Evolutionary conservation across 495 filamentous ascomycete genomes (phyloP), one percentile per base, ranked within the genome.

Genomic region (Sabuloglossum arenarium): DNA sequence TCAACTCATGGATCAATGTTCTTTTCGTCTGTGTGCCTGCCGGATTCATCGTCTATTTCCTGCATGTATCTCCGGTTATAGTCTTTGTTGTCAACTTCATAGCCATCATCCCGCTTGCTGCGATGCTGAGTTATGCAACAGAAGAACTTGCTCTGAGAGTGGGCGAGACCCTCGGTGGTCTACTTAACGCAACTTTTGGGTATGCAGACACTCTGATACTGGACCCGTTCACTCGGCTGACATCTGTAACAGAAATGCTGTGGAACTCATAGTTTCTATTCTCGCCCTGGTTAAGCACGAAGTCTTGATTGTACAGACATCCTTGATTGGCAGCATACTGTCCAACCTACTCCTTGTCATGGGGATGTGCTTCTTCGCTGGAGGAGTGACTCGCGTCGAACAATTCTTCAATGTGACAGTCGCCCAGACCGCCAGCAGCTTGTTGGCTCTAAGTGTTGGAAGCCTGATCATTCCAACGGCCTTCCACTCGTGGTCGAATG

Each of bases 401-500:
- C 89, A 96, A 61, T 80, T 79, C 65, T 96, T 96, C 76, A 96
- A 96, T 69, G 78, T 85, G 1, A 85, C 83, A 1, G 88, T 96
- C n/a, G 89, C 89, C 0, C 87, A 94, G 65, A 96, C 89, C 0
- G 88, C 89, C 0, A 79, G 88, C 28, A 85, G 80, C 68, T 67
- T 96, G 14, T 73, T 96, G 1, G 80, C 87, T 2, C 70, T 96
- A 21, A 82, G 85, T 16, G 84, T 93, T 12, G 82, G 76, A 55
- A 80, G 76, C 66, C 70, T 96, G 58, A 88, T 95, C 58, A 86
- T 96, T 30, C 89, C 89, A 0, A 94, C 89, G 12, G 86, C 86
- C 3, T 96, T 94, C 68, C 74, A 81, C 51, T 63, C 75, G 45
- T 77, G 72, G 71, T 71, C 75, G n/a, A 39, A 5, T 1, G 56